A percentile compares a stretch with the other conserved stretches of the same genome.
Evolutionary conservation across 208 protist species (phyloP).

Genomic region (Acanthamoeba sp.): DNA sequence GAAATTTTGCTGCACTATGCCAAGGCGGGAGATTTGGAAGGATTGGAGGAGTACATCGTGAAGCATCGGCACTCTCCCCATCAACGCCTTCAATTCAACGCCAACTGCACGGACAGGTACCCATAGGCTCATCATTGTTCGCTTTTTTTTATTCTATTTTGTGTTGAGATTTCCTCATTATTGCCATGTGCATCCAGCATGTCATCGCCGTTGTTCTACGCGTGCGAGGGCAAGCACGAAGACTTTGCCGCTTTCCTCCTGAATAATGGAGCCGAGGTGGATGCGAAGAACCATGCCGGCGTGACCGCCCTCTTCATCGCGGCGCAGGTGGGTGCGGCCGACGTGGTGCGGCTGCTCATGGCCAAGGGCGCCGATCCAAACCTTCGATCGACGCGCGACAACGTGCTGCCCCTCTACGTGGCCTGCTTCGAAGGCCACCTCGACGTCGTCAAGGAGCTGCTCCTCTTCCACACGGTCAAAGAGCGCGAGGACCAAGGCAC

Average conservation of each 20-base stretch:
- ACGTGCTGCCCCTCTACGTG: constrained; percentile 16
- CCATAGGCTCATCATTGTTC: not conserved
- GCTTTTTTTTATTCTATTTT: not conserved
- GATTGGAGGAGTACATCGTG: not conserved
- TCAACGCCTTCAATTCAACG: not conserved
- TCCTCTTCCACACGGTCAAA: not conserved
- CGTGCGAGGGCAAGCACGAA: not conserved
- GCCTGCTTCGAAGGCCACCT: constrained; percentile 57
- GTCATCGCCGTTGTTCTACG: constrained; percentile 20
- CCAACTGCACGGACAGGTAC: constrained; percentile 33
- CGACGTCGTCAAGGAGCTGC: constrained; percentile 59
- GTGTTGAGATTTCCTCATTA: not conserved
- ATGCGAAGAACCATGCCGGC: constrained; percentile 27
- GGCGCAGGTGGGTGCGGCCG: not conserved
- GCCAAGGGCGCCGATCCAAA: constrained; percentile 7
- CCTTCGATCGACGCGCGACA: constrained; percentile 11
- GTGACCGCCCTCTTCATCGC: constrained; percentile 54
- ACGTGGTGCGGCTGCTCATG: constrained; percentile 56
- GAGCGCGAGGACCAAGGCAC: not conserved
- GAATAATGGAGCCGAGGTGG: constrained; percentile 5
- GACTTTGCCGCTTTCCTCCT: constrained; percentile 6
- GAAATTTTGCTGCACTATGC: not conserved
- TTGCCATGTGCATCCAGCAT: not conserved
- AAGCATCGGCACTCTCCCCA: not conserved
- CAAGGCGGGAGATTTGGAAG: not conserved